These are phyloP conservation scores for Mortierella sp. DNA, from an alignment of 371 early-diverging fungal genomes.

Conservation along the genomic window DNA sequence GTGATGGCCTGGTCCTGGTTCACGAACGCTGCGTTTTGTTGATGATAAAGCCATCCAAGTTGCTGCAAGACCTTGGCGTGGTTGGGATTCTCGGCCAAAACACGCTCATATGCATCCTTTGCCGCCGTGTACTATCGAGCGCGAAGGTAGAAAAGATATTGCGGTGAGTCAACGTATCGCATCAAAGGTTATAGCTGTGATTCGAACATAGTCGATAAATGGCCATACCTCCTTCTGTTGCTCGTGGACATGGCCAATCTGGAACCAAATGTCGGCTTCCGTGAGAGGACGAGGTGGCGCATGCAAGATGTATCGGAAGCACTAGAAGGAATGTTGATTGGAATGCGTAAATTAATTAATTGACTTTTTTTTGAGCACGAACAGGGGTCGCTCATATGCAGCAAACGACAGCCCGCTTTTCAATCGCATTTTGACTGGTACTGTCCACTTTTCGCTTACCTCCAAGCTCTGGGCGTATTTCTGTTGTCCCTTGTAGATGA, in stretches of 20 bases:
- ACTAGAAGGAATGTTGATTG: slow-evolving; percentile 60
- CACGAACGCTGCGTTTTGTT: slow-evolving; percentile 82
- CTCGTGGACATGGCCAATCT: slow-evolving; percentile 98
- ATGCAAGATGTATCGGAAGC: slow-evolving; percentile 92
- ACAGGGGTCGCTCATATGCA: neutral
- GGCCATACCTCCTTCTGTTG: slow-evolving; percentile 87
- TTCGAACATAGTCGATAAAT: neutral
- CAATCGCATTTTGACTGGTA: neutral
- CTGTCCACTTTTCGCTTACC: slow-evolving; percentile 58
- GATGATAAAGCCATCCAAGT: slow-evolving; percentile 96
- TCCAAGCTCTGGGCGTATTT: slow-evolving; percentile 90
- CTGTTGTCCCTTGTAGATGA: slow-evolving; percentile 97
- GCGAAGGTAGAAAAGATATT: slow-evolving; percentile 1
- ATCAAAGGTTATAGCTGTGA: no score
- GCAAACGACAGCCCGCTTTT: no score
- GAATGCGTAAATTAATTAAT: neutral
- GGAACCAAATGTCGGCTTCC: slow-evolving; percentile 97
- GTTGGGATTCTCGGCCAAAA: slow-evolving; percentile 89
- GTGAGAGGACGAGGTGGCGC: slow-evolving; percentile 96
- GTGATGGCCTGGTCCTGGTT: slow-evolving; percentile 90
- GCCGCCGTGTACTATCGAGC: slow-evolving; percentile 77
- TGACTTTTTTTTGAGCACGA: neutral
- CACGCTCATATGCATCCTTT: slow-evolving; percentile 94
- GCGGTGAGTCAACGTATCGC: neutral
- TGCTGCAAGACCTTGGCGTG: slow-evolving; percentile 98